Conservation (phyloP, 805 yeast species). For the Candida hispaniensis region DNA sequence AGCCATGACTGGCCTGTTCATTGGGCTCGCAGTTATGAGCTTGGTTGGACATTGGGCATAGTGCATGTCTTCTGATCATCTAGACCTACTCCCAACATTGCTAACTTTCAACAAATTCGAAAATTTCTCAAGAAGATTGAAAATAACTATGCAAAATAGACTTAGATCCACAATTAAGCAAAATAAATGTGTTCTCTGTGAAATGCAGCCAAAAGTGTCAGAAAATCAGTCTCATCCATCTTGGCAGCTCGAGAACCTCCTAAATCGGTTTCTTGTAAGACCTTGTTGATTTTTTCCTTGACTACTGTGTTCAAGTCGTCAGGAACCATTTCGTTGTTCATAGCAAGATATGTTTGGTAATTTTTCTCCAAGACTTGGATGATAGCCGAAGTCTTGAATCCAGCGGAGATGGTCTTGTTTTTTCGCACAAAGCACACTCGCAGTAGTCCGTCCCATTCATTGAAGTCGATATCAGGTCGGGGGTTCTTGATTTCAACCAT, state of each 20-base stretch:
- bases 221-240: conserved; percentile 89
- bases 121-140: too few species aligned
- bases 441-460: conserved; percentile 95
- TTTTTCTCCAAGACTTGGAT: conserved; percentile 76
- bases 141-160: too few species aligned
- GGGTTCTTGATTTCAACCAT: conserved; percentile 86
- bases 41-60: conserved; percentile 55
- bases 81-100: too few species aligned
- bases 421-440: conserved; percentile 88
- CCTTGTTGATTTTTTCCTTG: conserved; percentile 59
- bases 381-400: conserved; percentile 74
- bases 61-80: too few species aligned
- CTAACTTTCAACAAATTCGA: too few species aligned
- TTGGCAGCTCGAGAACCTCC: conserved; percentile 85
- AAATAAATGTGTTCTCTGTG: conserved; percentile 96
- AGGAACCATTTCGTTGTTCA: conserved; percentile 29
- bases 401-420: conserved; percentile 85
- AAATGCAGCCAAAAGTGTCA: conserved; percentile 73
- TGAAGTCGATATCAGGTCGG: conserved; percentile 84
- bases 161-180: conserved; percentile 45
- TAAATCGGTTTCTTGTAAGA: conserved; percentile 67
- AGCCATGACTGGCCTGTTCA: conserved; percentile 30
- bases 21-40: conserved; percentile 54
- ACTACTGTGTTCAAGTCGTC: conserved; percentile 34
- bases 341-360: conserved; percentile 64